Conservation (phyloP, 2,329 filamentous ascomycete species). For the Fusarium kyushuense region DNA sequence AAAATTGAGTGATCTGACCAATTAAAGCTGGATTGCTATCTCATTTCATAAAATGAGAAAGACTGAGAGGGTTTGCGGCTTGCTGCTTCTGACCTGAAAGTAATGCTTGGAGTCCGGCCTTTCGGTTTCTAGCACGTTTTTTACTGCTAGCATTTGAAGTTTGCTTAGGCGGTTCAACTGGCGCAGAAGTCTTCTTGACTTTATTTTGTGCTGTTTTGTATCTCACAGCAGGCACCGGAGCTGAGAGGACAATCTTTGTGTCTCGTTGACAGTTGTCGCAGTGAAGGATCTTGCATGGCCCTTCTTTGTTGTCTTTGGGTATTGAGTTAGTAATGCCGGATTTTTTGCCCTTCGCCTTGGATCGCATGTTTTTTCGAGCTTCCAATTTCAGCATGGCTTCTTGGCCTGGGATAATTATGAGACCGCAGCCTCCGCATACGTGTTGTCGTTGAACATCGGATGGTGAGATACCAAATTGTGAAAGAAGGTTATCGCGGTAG, state of each 20-base stretch:
- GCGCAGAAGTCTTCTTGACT: constrained; percentile 35
- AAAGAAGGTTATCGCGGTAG: constrained; percentile 63
- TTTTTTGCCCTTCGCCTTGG: constrained; percentile 18
- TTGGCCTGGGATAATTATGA: constrained; percentile 68
- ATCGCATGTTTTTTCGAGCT: constrained; percentile 26
- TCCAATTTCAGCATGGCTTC: constrained; percentile 57
- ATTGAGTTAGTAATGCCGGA: constrained; percentile 8
- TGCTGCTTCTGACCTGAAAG: constrained; percentile 65
- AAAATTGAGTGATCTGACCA: constrained; percentile 22
- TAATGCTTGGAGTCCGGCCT: constrained; percentile 74
- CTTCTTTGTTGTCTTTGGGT: constrained; percentile 23
- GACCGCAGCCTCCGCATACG: constrained; percentile 70
- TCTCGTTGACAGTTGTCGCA: constrained; percentile 61
- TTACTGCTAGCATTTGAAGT: constrained; percentile 70
- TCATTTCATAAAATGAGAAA: constrained; percentile 67
- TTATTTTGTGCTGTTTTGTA: constrained; percentile 36
- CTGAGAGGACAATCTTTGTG: constrained; percentile 57
- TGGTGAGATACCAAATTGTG: constrained; percentile 58
- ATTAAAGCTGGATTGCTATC: neutral
- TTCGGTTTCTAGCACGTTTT: constrained; percentile 73
- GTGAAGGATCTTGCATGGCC: constrained; percentile 55
- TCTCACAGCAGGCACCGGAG: constrained; percentile 52
- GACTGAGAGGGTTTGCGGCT: constrained; percentile 59
- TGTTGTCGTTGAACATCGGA: constrained; percentile 65
- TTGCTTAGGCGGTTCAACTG: constrained; percentile 47